Evolutionary conservation across 1,284 basidiomycete genomes (phyloP).

Genomic region (Marasmius sp.): DNA sequence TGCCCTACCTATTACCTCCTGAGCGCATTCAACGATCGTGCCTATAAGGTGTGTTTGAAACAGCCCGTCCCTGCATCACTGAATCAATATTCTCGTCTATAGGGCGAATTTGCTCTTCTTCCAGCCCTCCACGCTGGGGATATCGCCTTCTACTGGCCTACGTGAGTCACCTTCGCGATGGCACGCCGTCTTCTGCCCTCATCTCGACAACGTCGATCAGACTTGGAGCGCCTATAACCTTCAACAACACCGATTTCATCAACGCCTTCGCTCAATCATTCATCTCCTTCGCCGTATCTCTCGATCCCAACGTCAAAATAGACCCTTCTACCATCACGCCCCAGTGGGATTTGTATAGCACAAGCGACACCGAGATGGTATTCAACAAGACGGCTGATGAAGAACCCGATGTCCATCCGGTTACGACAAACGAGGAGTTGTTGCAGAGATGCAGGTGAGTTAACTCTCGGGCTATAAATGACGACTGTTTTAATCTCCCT

Average conservation of each 20-base stretch:
- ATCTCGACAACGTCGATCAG: not conserved
- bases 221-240: conserved; percentile 2
- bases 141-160: conserved; percentile 16
- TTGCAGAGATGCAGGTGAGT: conserved; percentile 15
- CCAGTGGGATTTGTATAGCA: conserved; percentile 13
- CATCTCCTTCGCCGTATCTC: conserved; percentile 18
- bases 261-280: conserved; percentile 23
- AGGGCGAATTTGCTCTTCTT: conserved; percentile 14
- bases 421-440: not conserved
- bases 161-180: conserved; percentile 3
- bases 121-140: conserved; percentile 21
- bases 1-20: conserved; percentile 23
- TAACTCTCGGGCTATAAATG: not conserved
- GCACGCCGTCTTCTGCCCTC: not conserved
- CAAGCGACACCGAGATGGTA: conserved; percentile 16
- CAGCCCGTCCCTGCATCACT: not conserved
- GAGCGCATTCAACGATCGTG: conserved; percentile 13
- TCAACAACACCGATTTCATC: conserved; percentile 23
- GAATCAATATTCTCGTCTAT: not conserved
- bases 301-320: conserved; percentile 23
- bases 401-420: not conserved
- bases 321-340: conserved; percentile 21
- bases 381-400: conserved; percentile 18
- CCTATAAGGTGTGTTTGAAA: conserved; percentile 18
- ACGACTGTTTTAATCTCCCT: not conserved